Conservation (phyloP, 2,329 filamentous ascomycete genomes). For the Aspergillus neotritici region DNA sequence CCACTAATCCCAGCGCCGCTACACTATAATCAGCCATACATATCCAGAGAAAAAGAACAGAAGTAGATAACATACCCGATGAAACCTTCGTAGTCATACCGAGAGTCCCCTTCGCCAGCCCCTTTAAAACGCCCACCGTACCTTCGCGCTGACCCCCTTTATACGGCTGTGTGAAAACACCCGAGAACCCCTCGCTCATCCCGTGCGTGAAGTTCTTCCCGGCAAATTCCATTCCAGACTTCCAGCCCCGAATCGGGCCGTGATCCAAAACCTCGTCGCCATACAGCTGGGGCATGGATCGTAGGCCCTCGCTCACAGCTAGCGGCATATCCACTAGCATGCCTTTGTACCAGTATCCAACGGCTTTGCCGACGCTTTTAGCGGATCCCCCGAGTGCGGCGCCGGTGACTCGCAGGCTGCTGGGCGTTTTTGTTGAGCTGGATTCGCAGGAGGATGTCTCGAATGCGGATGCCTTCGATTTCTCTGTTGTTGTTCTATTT, state of each 20-base stretch:
- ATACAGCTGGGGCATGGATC: slow-evolving; percentile 29
- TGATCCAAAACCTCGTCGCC: slow-evolving; percentile 29
- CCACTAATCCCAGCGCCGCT: no score
- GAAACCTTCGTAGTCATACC: no score
- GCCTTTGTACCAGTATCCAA: background rate
- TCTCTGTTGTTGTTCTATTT: no score
- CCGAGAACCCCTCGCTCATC: slow-evolving; percentile 25
- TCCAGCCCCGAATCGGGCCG: slow-evolving; percentile 25
- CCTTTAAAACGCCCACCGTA: slow-evolving; percentile 28
- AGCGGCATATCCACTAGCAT: slow-evolving; percentile 28
- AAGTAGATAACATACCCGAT: no score
- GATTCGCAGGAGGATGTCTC: no score
- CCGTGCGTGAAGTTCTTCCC: slow-evolving; percentile 27
- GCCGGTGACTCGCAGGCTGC: no score
- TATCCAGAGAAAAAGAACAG: no score
- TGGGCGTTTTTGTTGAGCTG: no score
- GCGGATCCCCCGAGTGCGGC: no score
- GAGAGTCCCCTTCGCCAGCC: slow-evolving; percentile 7
- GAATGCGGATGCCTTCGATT: no score
- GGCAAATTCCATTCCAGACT: slow-evolving; percentile 23
- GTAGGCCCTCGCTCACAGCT: slow-evolving; percentile 30
- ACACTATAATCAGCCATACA: no score
- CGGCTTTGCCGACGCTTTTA: no score
- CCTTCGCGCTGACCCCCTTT: slow-evolving; percentile 23
- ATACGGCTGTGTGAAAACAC: slow-evolving; percentile 23